phyloP scores from a whole-genome alignment of 2,329 filamentous ascomycete genomes.

The Amauroascus verrucosus region DNA sequence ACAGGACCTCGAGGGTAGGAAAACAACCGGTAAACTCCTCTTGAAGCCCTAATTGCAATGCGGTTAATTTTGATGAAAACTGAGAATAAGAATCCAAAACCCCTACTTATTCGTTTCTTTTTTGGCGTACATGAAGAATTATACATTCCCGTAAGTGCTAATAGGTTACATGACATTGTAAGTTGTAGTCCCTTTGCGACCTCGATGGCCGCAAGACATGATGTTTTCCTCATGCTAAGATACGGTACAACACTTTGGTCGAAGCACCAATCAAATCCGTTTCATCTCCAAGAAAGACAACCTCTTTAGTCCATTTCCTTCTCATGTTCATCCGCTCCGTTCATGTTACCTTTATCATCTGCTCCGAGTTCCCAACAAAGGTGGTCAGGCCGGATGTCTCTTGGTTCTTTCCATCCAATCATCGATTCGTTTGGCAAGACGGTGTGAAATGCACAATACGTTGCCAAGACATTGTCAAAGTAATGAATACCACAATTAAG shows the following conservation, averaged over 20 bases:
- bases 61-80: not conserved
- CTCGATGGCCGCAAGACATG: not conserved
- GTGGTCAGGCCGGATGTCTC: conserved; percentile 18
- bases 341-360: conserved; percentile 9
- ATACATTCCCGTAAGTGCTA: not conserved
- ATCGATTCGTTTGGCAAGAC: conserved; percentile 61
- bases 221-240: too few species aligned
- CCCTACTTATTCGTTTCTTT: too few species aligned
- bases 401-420: conserved; percentile 53
- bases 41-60: conserved; percentile 50
- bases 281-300: too few species aligned
- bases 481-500: conserved; percentile 53
- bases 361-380: conserved; percentile 14
- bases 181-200: too few species aligned
- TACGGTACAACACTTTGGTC: not conserved
- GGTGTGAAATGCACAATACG: conserved; percentile 54
- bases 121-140: not conserved
- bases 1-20: conserved; percentile 66
- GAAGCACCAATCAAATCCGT: not conserved
- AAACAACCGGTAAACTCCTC: conserved; percentile 74
- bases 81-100: not conserved
- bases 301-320: not conserved
- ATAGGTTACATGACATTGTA: not conserved
- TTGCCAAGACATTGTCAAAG: conserved; percentile 48
- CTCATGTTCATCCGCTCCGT: not conserved